Evolutionary conservation across 2,329 filamentous ascomycete species (phyloP).

Genomic region (Zymoseptoria brevis): DNA sequence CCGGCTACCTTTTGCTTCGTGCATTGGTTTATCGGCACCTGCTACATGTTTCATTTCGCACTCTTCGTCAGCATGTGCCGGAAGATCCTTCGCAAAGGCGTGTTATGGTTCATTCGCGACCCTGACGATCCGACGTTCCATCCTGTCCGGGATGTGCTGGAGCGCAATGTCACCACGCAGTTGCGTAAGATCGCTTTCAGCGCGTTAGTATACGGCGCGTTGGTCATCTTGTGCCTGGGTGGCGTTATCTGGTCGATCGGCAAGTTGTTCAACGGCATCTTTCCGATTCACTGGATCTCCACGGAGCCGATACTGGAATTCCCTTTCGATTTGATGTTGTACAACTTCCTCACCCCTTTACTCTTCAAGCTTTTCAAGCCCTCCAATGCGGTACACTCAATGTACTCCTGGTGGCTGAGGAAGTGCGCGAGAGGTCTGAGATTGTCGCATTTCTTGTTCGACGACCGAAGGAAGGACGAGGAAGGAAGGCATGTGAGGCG

Average conservation of each 20-base stretch:
- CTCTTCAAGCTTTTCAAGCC: constrained; percentile 78
- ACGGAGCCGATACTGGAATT: constrained; percentile 91
- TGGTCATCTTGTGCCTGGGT: constrained; percentile 87
- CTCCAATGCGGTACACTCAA: constrained; percentile 69
- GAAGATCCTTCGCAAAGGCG: constrained; percentile 91
- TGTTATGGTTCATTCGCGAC: constrained; percentile 95
- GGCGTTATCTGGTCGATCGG: constrained; percentile 92
- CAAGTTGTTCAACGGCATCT: constrained; percentile 57
- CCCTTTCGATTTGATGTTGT: constrained; percentile 86
- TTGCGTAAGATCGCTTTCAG: constrained; percentile 94
- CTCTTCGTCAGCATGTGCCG: constrained; percentile 98
- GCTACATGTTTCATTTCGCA: constrained; percentile 99
- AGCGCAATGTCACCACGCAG: constrained; percentile 85
- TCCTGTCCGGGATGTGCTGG: constrained; percentile 90
- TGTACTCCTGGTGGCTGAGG: constrained; percentile 97
- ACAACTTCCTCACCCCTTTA: constrained; percentile 91
- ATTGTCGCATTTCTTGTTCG: constrained; percentile 88
- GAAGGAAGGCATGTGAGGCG: constrained; percentile 51
- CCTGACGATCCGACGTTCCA: constrained; percentile 98
- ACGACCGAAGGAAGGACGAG: constrained; percentile 71
- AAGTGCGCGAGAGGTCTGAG: constrained; percentile 71
- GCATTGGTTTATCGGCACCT: constrained; percentile 97
- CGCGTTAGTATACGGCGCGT: constrained; percentile 84
- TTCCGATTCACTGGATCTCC: constrained; percentile 89
- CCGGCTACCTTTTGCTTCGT: constrained; percentile 90